These are phyloP conservation scores for Microdochium trichocladiopsis DNA, from an alignment of 2,329 filamentous ascomycete species.

Conservation along the genomic window DNA sequence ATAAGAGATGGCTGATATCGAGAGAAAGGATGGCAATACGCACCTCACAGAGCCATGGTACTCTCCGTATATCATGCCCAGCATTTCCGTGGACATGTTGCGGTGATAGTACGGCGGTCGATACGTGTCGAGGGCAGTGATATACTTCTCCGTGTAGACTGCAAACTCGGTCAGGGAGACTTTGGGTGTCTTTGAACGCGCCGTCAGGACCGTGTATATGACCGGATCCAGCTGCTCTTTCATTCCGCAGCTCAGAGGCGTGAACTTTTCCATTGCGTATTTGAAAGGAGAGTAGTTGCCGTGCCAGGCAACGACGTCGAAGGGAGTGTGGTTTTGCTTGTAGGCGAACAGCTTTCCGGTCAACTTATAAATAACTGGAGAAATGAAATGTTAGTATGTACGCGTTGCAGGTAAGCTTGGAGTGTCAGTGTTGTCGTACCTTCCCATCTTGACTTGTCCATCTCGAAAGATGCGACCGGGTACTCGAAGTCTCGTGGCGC, in stretches of 20 bases:
- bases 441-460: too few species aligned
- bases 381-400: too few species aligned
- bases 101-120: constrained; percentile 50
- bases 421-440: too few species aligned
- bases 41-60: too few species aligned
- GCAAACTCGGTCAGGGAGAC: constrained; percentile 50
- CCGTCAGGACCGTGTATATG: constrained; percentile 50
- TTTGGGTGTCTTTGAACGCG: constrained; percentile 38
- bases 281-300: constrained; percentile 48
- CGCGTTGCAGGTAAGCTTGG: too few species aligned
- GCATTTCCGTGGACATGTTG: constrained; percentile 38
- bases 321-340: constrained; percentile 50
- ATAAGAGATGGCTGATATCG: too few species aligned
- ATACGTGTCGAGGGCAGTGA: constrained; percentile 47
- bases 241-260: constrained; percentile 45
- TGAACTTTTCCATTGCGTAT: constrained; percentile 38
- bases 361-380: constrained; percentile 45
- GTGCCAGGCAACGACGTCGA: constrained; percentile 58
- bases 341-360: constrained; percentile 48
- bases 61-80: constrained; percentile 28
- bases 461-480: constrained; percentile 42
- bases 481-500: constrained; percentile 49
- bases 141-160: constrained; percentile 52
- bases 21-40: too few species aligned
- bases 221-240: constrained; percentile 53